A percentile compares a stretch with the other conserved stretches of the same genome.
Evolutionary conservation across 768 basidiomycete species (phyloP).

Genomic region (Mycena venus): DNA sequence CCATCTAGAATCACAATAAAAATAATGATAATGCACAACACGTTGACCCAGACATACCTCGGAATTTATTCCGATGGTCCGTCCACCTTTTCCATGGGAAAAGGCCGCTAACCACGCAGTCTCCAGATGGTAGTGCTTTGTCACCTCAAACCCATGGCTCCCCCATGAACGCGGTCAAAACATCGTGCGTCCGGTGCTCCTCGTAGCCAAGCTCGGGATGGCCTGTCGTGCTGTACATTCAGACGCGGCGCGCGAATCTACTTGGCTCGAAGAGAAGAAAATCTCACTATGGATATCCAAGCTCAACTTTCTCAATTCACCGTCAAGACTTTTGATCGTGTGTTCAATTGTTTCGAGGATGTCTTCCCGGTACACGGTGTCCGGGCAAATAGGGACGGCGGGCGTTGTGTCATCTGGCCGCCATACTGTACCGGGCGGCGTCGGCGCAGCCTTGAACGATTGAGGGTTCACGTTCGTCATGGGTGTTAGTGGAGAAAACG

Average conservation of each 20-base stretch:
- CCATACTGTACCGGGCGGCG: constrained; percentile 19
- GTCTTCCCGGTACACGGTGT: constrained; percentile 64
- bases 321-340: constrained; percentile 65
- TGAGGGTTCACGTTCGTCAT: constrained; percentile 15
- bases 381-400: constrained; percentile 37
- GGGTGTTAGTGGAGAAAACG: background rate
- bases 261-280: background rate
- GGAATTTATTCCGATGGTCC: constrained; percentile 83
- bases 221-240: constrained; percentile 54
- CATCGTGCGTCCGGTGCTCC: constrained; percentile 82
- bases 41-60: constrained; percentile 61
- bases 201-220: constrained; percentile 79
- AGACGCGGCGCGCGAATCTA: background rate
- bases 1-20: constrained; percentile 59
- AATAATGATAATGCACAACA: constrained; percentile 22
- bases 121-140: constrained; percentile 69
- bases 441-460: background rate
- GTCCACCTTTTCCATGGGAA: constrained; percentile 73
- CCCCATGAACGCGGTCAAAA: constrained; percentile 76
- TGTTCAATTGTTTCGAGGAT: constrained; percentile 72
- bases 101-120: constrained; percentile 86
- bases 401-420: constrained; percentile 36
- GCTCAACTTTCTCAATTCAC: constrained; percentile 71
- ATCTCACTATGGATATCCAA: constrained; percentile 78
- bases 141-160: constrained; percentile 75